Conservation (phyloP, 2,329 filamentous ascomycete species). For the Exophiala aquamarina region DNA sequence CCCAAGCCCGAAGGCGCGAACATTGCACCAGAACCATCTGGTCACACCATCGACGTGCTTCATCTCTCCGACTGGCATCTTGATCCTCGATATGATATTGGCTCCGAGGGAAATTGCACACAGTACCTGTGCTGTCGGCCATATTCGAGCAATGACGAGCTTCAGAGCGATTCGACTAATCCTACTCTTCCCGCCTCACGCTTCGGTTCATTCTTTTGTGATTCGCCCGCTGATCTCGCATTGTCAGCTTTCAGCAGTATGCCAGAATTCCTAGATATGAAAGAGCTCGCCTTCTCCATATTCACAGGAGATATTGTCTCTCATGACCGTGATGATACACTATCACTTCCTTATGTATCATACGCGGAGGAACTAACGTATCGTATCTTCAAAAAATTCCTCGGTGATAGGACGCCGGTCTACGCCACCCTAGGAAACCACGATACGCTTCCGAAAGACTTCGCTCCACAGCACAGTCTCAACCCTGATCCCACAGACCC, state of each 20-base stretch:
- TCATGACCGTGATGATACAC: constrained; percentile 30
- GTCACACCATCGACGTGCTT: constrained; percentile 29
- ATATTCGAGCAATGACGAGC: constrained; percentile 25
- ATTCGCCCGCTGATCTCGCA: constrained; percentile 29
- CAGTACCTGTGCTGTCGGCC: constrained; percentile 31
- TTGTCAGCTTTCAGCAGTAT: constrained; percentile 28
- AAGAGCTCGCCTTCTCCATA: constrained; percentile 30
- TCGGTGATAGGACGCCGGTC: constrained; percentile 29
- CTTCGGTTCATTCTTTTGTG: constrained; percentile 30
- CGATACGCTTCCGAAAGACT: constrained; percentile 28
- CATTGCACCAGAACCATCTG: constrained; percentile 25
- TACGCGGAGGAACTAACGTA: constrained; percentile 32
- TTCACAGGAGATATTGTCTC: constrained; percentile 35
- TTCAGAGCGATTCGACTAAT: constrained; percentile 22
- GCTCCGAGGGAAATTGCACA: constrained; percentile 32
- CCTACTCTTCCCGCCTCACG: constrained; percentile 28
- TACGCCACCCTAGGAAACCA: constrained; percentile 33
- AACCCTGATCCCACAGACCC: constrained; percentile 16
- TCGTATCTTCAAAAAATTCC: constrained; percentile 30
- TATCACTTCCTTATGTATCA: constrained; percentile 30
- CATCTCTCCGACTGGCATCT: constrained; percentile 35
- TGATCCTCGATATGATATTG: constrained; percentile 32
- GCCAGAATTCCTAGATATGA: constrained; percentile 26
- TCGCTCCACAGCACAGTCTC: constrained; percentile 27
- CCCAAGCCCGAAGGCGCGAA: constrained; percentile 26